Conservation (phyloP, 176 grass and related monocot species). For the Cymbopogon citratus region DNA sequence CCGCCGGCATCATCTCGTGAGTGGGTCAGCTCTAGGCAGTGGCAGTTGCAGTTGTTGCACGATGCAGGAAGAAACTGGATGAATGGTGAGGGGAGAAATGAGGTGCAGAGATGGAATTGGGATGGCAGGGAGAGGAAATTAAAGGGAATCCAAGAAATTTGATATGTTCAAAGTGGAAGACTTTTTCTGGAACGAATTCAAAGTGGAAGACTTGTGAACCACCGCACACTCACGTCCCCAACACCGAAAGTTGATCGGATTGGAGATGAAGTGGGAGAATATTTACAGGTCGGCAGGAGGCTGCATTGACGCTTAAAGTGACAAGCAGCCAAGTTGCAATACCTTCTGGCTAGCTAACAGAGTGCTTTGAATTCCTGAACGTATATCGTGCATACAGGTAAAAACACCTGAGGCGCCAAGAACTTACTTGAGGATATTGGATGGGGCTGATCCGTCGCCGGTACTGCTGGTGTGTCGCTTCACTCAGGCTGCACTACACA, state of each 20-base stretch:
- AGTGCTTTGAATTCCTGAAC: not conserved
- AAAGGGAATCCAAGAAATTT: too few species aligned
- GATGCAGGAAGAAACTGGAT: not conserved
- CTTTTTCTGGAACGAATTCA: too few species aligned
- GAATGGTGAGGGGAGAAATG: not conserved
- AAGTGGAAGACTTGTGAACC: not conserved
- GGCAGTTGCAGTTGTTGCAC: not conserved
- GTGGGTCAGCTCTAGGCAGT: not conserved
- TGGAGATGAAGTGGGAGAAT: not conserved
- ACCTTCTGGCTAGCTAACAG: not conserved
- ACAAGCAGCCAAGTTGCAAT: not conserved
- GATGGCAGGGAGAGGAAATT: too few species aligned
- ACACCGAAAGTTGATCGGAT: not conserved
- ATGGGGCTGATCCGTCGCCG: not conserved
- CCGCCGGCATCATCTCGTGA: not conserved
- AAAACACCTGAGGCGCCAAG: too few species aligned
- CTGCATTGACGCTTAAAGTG: not conserved
- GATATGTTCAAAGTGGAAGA: too few species aligned
- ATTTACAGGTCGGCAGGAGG: too few species aligned
- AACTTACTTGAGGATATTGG: not conserved
- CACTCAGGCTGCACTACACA: not conserved
- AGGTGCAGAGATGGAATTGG: not conserved
- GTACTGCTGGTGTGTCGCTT: not conserved
- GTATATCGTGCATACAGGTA: too few species aligned
- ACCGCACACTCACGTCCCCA: not conserved